These are phyloP conservation scores for Russula compacta DNA, from an alignment of 768 basidiomycete species.

Conservation along the genomic window DNA sequence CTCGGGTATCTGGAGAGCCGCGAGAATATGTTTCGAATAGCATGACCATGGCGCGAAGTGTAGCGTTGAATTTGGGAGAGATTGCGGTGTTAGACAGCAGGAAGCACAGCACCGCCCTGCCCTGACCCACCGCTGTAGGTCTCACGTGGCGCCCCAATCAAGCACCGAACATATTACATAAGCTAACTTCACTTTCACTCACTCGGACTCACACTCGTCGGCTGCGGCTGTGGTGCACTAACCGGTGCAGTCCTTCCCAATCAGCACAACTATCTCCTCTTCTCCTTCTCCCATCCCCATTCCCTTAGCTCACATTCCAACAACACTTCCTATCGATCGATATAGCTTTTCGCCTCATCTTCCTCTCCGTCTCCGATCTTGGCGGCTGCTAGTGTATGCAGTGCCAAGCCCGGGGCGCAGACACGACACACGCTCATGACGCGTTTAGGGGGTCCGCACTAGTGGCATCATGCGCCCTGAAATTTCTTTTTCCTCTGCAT, in stretches of 20 bases:
- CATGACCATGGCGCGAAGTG: background rate
- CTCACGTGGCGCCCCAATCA: slow-evolving; percentile 7
- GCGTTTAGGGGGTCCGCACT: background rate
- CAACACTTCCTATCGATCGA: background rate
- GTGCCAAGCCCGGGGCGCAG: background rate
- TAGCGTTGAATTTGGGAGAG: background rate
- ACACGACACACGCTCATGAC: background rate
- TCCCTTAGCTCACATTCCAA: background rate
- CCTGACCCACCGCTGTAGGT: background rate
- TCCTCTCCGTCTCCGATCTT: background rate
- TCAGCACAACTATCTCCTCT: too few relatives aligned
- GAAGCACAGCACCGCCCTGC: background rate
- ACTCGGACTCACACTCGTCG: background rate
- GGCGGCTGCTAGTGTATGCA: background rate
- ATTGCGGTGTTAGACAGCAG: background rate
- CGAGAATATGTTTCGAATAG: background rate
- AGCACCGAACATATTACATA: background rate
- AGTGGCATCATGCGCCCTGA: background rate
- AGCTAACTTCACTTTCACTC: background rate
- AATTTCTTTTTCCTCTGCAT: background rate
- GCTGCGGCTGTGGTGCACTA: slow-evolving; percentile 13
- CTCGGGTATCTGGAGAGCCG: slow-evolving; percentile 10
- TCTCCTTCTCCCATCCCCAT: background rate
- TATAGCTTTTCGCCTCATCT: background rate
- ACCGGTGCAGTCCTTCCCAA: slow-evolving; percentile 3